Percentiles rank a stretch among this genome's conserved stretches.
Evolutionary conservation across 345 rosid genomes (phyloP).

Genomic region (Triadica sebifera): DNA sequence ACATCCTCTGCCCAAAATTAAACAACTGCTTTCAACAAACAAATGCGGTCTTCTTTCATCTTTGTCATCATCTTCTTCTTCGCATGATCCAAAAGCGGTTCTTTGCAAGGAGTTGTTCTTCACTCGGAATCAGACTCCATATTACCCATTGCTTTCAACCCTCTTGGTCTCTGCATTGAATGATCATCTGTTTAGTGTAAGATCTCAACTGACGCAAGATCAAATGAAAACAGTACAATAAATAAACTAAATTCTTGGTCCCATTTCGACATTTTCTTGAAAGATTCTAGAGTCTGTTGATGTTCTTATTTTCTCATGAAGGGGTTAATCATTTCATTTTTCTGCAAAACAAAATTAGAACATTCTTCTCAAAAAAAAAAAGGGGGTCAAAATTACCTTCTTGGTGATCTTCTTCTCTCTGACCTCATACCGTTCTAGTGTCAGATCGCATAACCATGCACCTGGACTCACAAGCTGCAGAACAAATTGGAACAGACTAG

Average conservation of each 20-base stretch:
- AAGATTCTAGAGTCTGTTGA: background rate
- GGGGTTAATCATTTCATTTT: too few species aligned
- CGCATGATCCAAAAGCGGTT: background rate
- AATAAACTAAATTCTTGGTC: too few species aligned
- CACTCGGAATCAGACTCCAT: constrained; percentile 53
- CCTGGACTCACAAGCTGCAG: constrained; percentile 52
- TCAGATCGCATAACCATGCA: constrained; percentile 55
- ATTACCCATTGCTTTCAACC: constrained; percentile 57
- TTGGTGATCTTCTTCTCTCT: constrained; percentile 57
- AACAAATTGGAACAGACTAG: background rate
- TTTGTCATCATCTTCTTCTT: background rate
- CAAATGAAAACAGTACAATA: too few species aligned
- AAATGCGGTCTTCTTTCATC: background rate
- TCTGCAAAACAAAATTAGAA: background rate
- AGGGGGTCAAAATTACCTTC: constrained; percentile 32
- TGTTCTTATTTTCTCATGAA: background rate
- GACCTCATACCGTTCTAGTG: constrained; percentile 55
- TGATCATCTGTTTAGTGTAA: background rate
- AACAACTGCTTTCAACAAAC: background rate
- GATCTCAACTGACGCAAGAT: background rate
- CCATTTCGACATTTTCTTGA: background rate
- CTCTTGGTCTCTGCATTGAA: constrained; percentile 52
- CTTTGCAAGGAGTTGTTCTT: background rate
- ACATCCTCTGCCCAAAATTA: background rate
- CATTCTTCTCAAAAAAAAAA: background rate